Base-by-base conservation (phyloP, 176 grass and related monocot genomes). In the Dendrocalamus sinicus region DNA sequence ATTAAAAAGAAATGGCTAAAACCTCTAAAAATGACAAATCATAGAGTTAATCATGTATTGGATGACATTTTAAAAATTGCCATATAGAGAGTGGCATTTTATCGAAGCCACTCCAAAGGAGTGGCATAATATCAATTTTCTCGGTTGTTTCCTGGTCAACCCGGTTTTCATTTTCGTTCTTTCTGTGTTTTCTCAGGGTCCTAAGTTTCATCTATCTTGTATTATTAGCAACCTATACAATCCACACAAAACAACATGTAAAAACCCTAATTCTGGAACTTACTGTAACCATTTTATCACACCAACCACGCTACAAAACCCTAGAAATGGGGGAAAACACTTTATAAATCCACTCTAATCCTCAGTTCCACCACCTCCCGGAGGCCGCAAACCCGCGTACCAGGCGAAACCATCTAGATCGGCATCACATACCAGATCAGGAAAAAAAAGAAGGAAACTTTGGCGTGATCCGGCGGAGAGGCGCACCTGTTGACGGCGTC, bases 401-500 rank as follows among this genome's bases (percentile, higher is more conserved):
- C 20, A 79, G 60, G 13, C 13, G 16, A 67, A 40, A 64, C 7
- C 14, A 47, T 9, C 14, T 20, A 57, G 79, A 90, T 86, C 72
- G 5, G 26, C 28, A 54, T 55, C 12, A 4, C n/a, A 2, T 9
- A 30, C 30, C 15, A 44, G 11, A 71, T 55, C 53, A 75, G 10
- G 13, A 32, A 32, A 13, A 4, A 53, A 73, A 81, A 85, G 7
- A 35, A 26, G 44, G 23, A 35, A 54, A 74, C 40, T 53, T 64
- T 71, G 72, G 53, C 44, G 12, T 66, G 77, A 83, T 46, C 17
- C 30, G 10, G 69, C 14, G 35, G 57, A 44, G n/a, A 41, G 57
- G 46, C 72, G 51, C 71, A 99, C 96, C 93, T 99, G 86, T 85
- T 91, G 17, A 99, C 96, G 20, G 92, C 96, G 51, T 99, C 93